These are phyloP conservation scores for Fomitopsis betulina DNA, from an alignment of 1,284 basidiomycete species.

Conservation along the genomic window DNA sequence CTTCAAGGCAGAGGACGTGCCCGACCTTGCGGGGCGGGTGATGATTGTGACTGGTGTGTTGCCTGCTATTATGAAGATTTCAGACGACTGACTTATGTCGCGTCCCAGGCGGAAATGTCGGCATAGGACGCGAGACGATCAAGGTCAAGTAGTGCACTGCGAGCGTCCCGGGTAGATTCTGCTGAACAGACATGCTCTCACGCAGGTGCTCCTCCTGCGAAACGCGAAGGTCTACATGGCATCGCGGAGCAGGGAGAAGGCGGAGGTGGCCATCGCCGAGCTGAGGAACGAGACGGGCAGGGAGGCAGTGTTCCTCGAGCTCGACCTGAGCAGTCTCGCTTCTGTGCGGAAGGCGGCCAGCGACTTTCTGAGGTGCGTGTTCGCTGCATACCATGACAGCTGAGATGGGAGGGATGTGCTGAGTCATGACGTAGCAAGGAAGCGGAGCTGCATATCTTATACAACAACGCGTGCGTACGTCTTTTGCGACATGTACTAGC, in stretches of 20 bases:
- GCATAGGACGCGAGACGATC: constrained; percentile 19
- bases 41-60: constrained; percentile 34
- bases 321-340: constrained; percentile 45
- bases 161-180: not conserved
- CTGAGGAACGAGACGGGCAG: constrained; percentile 34
- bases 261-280: constrained; percentile 36
- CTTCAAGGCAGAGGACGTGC: constrained; percentile 43
- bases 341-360: constrained; percentile 34
- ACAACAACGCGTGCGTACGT: constrained; percentile 26
- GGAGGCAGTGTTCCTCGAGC: constrained; percentile 38
- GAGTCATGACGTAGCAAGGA: constrained; percentile 22
- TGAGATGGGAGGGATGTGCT: not conserved
- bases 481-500: constrained; percentile 3
- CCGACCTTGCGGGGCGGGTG: constrained; percentile 45
- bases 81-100: not conserved
- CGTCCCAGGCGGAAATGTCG: constrained; percentile 15
- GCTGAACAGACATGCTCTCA: not conserved
- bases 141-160: constrained; percentile 12
- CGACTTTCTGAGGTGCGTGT: constrained; percentile 31
- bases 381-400: too few relatives aligned
- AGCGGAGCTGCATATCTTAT: constrained; percentile 29
- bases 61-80: not conserved
- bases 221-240: constrained; percentile 55
- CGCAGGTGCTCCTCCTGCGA: constrained; percentile 34
- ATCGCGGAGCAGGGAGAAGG: constrained; percentile 36